Evolutionary conservation across 441 rosid species (phyloP).

Genomic region (Breynia disticha): DNA sequence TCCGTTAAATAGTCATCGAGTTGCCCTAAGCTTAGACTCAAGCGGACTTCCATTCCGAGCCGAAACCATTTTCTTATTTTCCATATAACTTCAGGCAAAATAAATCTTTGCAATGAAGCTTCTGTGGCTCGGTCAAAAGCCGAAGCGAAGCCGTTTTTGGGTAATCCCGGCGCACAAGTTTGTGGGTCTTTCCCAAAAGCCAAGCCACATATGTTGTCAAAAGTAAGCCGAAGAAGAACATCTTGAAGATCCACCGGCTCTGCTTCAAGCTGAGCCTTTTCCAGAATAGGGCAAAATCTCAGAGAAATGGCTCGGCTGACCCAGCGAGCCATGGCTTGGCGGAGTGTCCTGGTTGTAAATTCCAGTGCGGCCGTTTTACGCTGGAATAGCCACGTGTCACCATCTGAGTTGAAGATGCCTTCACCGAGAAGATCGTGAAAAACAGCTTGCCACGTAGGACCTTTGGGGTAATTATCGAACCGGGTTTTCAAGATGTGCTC

Average conservation of each 20-base stretch:
- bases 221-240: conserved; percentile 78
- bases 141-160: conserved; percentile 66
- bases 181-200: conserved; percentile 91
- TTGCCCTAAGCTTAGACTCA: conserved; percentile 62
- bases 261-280: conserved; percentile 33
- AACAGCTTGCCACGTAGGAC: conserved; percentile 96
- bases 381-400: conserved; percentile 90
- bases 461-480: conserved; percentile 91
- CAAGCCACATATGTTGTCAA: conserved; percentile 90
- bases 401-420: conserved; percentile 91
- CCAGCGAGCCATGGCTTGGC: conserved; percentile 99
- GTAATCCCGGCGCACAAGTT: conserved; percentile 64
- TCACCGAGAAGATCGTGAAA: conserved; percentile 87
- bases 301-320: conserved; percentile 62
- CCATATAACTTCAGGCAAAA: conserved; percentile 84
- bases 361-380: conserved; percentile 93
- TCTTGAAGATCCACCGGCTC: conserved; percentile 89
- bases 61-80: conserved; percentile 64
- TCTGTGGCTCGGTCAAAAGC: conserved; percentile 94
- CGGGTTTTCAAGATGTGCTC: conserved; percentile 86
- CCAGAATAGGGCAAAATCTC: conserved; percentile 61
- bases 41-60: conserved; percentile 78
- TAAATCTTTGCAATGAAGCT: conserved; percentile 83
- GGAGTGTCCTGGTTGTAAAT: conserved; percentile 94
- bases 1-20: conserved; percentile 59